Evolutionary conservation across 2,329 filamentous ascomycete genomes (phyloP).

Genomic region (Xylariaceae sp.): DNA sequence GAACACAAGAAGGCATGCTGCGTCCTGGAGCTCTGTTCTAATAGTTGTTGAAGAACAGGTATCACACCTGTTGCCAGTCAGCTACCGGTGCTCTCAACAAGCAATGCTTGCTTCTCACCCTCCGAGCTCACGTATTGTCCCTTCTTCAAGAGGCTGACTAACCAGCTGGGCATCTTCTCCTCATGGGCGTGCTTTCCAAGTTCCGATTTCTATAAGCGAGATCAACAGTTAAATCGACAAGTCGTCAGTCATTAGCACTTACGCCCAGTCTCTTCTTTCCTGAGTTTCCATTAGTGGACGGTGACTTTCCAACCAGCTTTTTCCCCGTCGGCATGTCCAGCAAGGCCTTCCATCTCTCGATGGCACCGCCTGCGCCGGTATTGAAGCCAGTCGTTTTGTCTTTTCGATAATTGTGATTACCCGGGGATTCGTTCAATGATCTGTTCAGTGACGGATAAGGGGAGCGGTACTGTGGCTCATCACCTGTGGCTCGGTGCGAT

Average conservation of each 20-base stretch:
- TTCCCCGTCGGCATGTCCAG: conserved; percentile 23
- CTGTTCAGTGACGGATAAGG: not conserved
- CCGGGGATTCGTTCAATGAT: not conserved
- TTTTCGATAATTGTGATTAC: not conserved
- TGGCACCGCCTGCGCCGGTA: not conserved
- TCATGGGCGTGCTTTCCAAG: conserved; percentile 71
- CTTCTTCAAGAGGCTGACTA: conserved; percentile 57
- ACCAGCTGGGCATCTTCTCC: conserved; percentile 68
- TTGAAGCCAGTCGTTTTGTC: not conserved
- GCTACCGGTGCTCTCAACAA: too few species aligned
- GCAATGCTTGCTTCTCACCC: conserved; percentile 32
- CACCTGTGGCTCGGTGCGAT: not conserved
- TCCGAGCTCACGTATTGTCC: conserved; percentile 52
- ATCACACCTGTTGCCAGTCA: conserved; percentile 44
- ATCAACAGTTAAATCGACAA: not conserved
- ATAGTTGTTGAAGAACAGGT: conserved; percentile 57
- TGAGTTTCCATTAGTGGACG: too few species aligned
- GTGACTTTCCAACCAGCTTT: not conserved
- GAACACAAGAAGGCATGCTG: conserved; percentile 76
- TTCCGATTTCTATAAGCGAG: conserved; percentile 47
- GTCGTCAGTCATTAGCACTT: not conserved
- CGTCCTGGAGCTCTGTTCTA: conserved; percentile 60
- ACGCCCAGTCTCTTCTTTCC: not conserved
- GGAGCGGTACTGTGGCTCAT: not conserved
- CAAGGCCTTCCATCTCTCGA: conserved; percentile 24